Percentiles rank a stretch among this genome's conserved stretches.
Evolutionary conservation across 441 rosid genomes (phyloP).

Genomic region (Populus trichocarpa): DNA sequence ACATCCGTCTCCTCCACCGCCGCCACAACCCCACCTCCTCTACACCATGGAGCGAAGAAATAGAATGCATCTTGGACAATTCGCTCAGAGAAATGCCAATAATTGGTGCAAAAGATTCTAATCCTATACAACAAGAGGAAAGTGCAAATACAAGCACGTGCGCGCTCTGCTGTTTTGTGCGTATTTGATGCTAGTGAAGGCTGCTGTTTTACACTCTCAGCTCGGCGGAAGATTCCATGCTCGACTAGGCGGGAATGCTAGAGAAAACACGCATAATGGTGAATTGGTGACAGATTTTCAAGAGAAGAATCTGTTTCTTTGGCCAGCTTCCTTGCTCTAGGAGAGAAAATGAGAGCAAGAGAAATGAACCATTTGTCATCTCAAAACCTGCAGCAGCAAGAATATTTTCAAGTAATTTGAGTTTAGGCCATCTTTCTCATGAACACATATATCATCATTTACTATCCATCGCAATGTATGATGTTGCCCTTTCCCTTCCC

Average conservation of each 20-base stretch:
- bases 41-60: conserved; percentile 52
- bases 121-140: conserved; percentile 2
- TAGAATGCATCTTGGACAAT: conserved; percentile 46
- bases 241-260: background rate
- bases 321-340: background rate
- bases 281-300: background rate
- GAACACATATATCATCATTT: background rate
- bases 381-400: background rate
- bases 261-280: background rate
- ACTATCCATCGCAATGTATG: background rate
- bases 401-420: background rate
- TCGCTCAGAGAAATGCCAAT: conserved; percentile 48
- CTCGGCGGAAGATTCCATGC: background rate
- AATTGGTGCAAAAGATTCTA: conserved; percentile 32
- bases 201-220: background rate
- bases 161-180: conserved; percentile 33
- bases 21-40: conserved; percentile 7
- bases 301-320: background rate
- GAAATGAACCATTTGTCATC: background rate
- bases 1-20: conserved; percentile 9
- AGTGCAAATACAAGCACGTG: conserved; percentile 21
- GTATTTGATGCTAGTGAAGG: background rate
- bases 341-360: background rate
- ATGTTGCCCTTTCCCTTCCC: too few relatives aligned
- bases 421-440: background rate